Conservation (phyloP, 768 basidiomycete species). For the Hortiboletus flavorubellus region DNA sequence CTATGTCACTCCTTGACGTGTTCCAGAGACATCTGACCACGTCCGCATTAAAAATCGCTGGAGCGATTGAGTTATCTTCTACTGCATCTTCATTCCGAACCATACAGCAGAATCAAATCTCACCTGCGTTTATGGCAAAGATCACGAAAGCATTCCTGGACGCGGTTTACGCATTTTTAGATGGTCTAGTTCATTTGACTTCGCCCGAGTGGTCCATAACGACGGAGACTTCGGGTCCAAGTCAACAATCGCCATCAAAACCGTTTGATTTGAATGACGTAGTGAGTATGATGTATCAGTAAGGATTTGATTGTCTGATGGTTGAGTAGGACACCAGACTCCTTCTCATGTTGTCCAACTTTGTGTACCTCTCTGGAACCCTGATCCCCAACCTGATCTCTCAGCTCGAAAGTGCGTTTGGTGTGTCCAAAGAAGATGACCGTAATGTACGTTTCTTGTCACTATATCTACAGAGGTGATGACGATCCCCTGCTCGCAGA, state of each 20-base stretch:
- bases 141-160: slow-evolving; percentile 86
- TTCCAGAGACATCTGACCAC: slow-evolving; percentile 81
- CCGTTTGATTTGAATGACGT: slow-evolving; percentile 56
- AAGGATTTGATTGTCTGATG: not conserved
- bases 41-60: slow-evolving; percentile 75
- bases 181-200: slow-evolving; percentile 79
- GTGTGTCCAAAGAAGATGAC: slow-evolving; percentile 68
- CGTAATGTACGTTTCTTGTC: slow-evolving; percentile 48
- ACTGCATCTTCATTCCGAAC: slow-evolving; percentile 47
- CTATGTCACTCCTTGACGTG: slow-evolving; percentile 70
- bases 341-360: slow-evolving; percentile 86
- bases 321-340: slow-evolving; percentile 74
- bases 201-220: slow-evolving; percentile 56
- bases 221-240: slow-evolving; percentile 5
- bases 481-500: slow-evolving; percentile 37
- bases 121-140: slow-evolving; percentile 63
- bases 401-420: slow-evolving; percentile 76
- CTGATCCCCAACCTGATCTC: slow-evolving; percentile 77
- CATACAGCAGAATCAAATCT: slow-evolving; percentile 58
- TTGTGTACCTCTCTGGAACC: slow-evolving; percentile 65
- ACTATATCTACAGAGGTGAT: not conserved
- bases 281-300: slow-evolving; percentile 38
- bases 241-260: slow-evolving; percentile 25
- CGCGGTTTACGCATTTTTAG: slow-evolving; percentile 77
- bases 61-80: slow-evolving; percentile 59